Evolutionary conservation across 495 filamentous ascomycete genomes (phyloP), one percentile per base, ranked within the genome.

Genomic region (Staphylotrichum longicolle): DNA sequence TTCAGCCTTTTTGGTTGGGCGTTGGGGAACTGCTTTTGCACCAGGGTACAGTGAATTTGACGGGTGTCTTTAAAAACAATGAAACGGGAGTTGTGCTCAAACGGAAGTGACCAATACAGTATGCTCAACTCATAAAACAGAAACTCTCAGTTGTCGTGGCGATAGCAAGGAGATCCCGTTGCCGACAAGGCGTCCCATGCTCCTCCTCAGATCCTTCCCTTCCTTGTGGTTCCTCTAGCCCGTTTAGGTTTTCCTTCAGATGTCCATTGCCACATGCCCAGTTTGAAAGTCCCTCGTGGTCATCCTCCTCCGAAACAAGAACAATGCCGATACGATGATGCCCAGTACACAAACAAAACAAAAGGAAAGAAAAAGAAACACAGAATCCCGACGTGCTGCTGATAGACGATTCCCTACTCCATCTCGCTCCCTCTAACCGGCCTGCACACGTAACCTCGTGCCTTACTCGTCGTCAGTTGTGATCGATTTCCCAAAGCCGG

Each of bases 271-370:
- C 15, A 58, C 37, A 30, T 44, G 32, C 35, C 48, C 4, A 5
- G 4, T 51, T 15, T 14, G 37, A 41, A 50, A 39, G 37, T 39
- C 37, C 5, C 57, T 44, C 53, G 6, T 32, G n/a, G 30, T 54
- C 58, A n/a, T 34, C 41, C 60, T 53, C 52, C 40, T 47, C 40
- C 34, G 37, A 51, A 58, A 40, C 45, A 50, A 20, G 11, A 64
- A 64, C 55, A 47, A 61, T 64, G 62, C 65, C 58, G 39, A 35
- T 47, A 52, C 32, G 20, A 63, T 60, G 46, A 59, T 58, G 39
- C 50, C 59, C 20, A 45, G 2, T 41, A 58, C 37, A 39, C n/a
- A 56, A 47, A 58, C 33, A 42, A 54, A 42, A 30, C n/a, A 14
- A 54, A 42, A 35, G 39, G 14, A 8, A 53, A 47, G 6, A 27